These are phyloP conservation scores for Botrytis medusae DNA, from an alignment of 2,329 filamentous ascomycete genomes.

Conservation along the genomic window DNA sequence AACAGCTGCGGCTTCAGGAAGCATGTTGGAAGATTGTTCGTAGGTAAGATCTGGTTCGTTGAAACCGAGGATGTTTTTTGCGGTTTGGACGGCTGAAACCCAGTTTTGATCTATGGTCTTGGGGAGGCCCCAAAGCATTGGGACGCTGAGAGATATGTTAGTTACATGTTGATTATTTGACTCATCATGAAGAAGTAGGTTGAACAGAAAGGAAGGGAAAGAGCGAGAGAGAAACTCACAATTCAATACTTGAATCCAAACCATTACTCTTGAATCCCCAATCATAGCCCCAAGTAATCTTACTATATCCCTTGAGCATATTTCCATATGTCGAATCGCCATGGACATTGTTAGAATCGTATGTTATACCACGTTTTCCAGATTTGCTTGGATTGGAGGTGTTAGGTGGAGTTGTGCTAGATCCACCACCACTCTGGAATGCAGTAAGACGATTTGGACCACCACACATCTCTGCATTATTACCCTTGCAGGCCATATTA, in stretches of 20 bases:
- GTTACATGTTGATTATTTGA: neutral
- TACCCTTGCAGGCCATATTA: conserved; percentile 36
- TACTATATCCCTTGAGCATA: conserved; percentile 46
- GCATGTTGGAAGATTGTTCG: conserved; percentile 51
- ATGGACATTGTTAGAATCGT: conserved; percentile 52
- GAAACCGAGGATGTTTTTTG: conserved; percentile 60
- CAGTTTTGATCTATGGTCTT: conserved; percentile 49
- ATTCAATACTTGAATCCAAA: conserved; percentile 46
- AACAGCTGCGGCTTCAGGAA: conserved; percentile 40
- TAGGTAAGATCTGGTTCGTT: conserved; percentile 65
- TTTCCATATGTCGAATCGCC: conserved; percentile 31
- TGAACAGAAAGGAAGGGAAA: neutral
- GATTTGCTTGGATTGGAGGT: conserved; percentile 2
- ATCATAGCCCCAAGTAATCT: conserved; percentile 64
- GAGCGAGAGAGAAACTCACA: conserved; percentile 22
- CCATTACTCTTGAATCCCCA: conserved; percentile 53
- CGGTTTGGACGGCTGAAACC: conserved; percentile 52
- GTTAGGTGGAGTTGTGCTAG: conserved; percentile 1
- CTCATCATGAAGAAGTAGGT: neutral
- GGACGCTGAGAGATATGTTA: conserved; percentile 45
- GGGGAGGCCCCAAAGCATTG: conserved; percentile 61
- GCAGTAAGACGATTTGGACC: conserved; percentile 25
- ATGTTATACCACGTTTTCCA: conserved; percentile 64
- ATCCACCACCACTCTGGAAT: conserved; percentile 5
- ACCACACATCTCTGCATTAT: conserved; percentile 33